phyloP scores from a whole-genome alignment of 2,329 filamentous ascomycete species.

The Nothophaeocryptopus gaeumannii region DNA sequence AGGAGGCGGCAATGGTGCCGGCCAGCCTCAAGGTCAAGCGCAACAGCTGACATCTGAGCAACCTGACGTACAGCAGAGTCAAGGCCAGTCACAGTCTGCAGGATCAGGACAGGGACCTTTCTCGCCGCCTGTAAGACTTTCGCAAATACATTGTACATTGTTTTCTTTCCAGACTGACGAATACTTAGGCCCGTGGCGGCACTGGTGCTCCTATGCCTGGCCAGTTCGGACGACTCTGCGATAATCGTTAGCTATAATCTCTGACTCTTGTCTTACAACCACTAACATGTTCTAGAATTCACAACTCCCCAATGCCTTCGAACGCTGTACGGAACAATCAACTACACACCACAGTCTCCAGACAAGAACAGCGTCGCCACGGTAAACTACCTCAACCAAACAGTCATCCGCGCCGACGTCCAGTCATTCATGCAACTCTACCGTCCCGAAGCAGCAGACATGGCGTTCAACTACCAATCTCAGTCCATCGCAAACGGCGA shows the following conservation, averaged over 20 bases:
- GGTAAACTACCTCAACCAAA: slow-evolving; percentile 48
- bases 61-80: no score
- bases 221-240: background rate
- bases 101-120: no score
- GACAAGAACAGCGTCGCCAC: slow-evolving; percentile 47
- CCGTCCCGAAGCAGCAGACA: slow-evolving; percentile 46
- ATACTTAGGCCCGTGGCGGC: no score
- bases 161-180: no score
- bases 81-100: no score
- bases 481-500: slow-evolving; percentile 57
- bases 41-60: no score
- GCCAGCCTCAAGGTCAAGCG: no score
- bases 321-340: slow-evolving; percentile 54
- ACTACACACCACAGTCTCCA: slow-evolving; percentile 48
- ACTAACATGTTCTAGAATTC: slow-evolving; percentile 52
- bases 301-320: slow-evolving; percentile 55
- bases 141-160: no score
- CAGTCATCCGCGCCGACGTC: slow-evolving; percentile 55
- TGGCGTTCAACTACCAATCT: slow-evolving; percentile 55
- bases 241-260: background rate
- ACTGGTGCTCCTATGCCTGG: no score
- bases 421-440: slow-evolving; percentile 55
- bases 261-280: no score
- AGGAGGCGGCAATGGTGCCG: no score
- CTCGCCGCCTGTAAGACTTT: no score